Conservation (phyloP, 106 monocot genomes). For the Dioscorea zingiberensis region DNA sequence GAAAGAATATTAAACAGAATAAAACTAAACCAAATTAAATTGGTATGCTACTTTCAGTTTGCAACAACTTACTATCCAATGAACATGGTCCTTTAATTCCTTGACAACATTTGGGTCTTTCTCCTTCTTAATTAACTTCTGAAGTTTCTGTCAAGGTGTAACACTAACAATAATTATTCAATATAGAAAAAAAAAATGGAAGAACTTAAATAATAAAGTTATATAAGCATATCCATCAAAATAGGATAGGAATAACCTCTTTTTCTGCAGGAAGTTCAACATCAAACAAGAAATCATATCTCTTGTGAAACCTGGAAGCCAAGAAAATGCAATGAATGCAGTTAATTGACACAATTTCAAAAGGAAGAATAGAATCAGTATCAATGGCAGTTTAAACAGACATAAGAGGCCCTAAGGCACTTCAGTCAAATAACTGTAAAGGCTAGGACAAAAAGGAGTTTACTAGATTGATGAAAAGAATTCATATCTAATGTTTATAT, state of each 20-base stretch:
- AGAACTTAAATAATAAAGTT: too few species aligned
- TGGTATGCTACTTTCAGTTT: neutral
- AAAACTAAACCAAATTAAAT: neutral
- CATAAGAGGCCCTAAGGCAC: too few species aligned
- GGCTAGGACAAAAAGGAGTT: too few species aligned
- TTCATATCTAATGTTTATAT: too few species aligned
- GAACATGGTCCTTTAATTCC: constrained; percentile 59
- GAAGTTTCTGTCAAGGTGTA: constrained; percentile 52
- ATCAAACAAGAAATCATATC: constrained; percentile 76
- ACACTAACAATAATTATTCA: neutral
- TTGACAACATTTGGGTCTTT: constrained; percentile 47
- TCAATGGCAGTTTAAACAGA: too few species aligned
- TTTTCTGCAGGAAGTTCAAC: constrained; percentile 82
- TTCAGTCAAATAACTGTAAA: too few species aligned
- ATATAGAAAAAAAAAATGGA: neutral
- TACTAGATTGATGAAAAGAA: too few species aligned
- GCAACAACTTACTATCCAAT: constrained; percentile 75
- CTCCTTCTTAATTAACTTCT: constrained; percentile 58
- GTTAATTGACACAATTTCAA: neutral
- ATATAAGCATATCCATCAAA: constrained; percentile 5
- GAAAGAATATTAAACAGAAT: too few species aligned
- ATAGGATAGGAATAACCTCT: constrained; percentile 35
- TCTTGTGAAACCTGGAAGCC: constrained; percentile 60
- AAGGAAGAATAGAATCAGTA: neutral
- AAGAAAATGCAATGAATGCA: constrained; percentile 2